phyloP scores from a whole-genome alignment of 2,329 filamentous ascomycete species.

The Neoscytalidium dimidiatum region DNA sequence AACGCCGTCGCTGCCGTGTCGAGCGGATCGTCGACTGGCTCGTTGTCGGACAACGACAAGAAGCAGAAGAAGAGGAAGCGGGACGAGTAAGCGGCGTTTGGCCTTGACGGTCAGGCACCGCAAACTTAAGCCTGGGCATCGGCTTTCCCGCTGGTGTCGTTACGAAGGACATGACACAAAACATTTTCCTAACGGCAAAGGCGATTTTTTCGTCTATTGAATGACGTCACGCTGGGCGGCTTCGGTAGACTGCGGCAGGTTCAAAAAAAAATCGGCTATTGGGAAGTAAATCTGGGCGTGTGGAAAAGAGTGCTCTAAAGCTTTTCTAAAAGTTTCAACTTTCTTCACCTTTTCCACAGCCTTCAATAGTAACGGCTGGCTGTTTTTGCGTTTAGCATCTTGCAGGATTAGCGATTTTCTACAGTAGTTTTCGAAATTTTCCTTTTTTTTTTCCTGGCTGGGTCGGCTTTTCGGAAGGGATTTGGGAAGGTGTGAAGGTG shows the following conservation, averaged over 20 bases:
- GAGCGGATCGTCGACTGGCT: constrained; percentile 31
- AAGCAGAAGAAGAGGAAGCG: constrained; percentile 72
- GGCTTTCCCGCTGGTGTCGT: not conserved
- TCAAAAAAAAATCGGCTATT: constrained; percentile 22
- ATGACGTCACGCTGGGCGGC: constrained; percentile 35
- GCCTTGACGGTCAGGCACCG: constrained; percentile 5
- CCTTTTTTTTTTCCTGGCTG: constrained; percentile 1
- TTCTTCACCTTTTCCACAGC: constrained; percentile 11
- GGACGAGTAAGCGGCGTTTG: constrained; percentile 43
- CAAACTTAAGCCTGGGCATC: constrained; percentile 2
- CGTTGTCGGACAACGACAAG: constrained; percentile 40
- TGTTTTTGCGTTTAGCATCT: constrained; percentile 12
- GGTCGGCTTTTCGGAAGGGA: constrained; percentile 2
- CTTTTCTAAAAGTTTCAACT: not conserved
- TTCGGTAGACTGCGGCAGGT: constrained; percentile 34
- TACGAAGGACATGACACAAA: constrained; percentile 9
- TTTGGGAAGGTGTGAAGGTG: constrained; percentile 12
- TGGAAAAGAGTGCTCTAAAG: constrained; percentile 11
- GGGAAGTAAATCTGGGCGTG: constrained; percentile 14
- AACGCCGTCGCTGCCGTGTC: constrained; percentile 37
- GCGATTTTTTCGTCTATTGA: constrained; percentile 29
- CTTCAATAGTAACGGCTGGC: constrained; percentile 5
- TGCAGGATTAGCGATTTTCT: constrained; percentile 14
- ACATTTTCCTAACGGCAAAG: constrained; percentile 13
- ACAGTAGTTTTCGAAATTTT: not conserved